Conservation (phyloP, 306 rosid species). For the Ormosia emarginata region DNA sequence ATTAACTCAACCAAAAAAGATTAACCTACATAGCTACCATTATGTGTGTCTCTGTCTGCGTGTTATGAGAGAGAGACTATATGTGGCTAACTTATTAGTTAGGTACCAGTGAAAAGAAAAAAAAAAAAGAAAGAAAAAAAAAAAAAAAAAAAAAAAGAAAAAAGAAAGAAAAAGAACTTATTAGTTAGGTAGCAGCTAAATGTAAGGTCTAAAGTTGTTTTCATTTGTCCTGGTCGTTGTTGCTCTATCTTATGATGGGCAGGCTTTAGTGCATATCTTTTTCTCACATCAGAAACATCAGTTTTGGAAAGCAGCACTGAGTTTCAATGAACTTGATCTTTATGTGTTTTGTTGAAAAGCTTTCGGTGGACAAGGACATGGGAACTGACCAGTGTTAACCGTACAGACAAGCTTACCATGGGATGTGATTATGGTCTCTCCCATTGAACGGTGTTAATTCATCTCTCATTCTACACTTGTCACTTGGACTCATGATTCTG, state of each 20-base stretch:
- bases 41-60: background rate
- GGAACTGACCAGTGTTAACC: background rate
- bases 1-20: background rate
- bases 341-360: background rate
- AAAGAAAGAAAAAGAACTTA: too few species aligned
- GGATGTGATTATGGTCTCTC: constrained; percentile 5
- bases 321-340: constrained; percentile 11
- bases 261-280: background rate
- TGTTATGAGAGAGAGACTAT: background rate
- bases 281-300: background rate
- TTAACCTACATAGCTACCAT: background rate
- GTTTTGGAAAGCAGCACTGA: constrained; percentile 4
- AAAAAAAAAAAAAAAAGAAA: too few species aligned
- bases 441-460: background rate
- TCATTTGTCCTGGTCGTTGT: background rate
- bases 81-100: background rate
- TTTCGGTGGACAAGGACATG: constrained; percentile 44
- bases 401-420: constrained; percentile 15
- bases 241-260: background rate
- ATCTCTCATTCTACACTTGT: background rate
- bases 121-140: too few species aligned
- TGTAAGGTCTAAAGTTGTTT: background rate
- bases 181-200: background rate
- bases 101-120: background rate
- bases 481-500: too few species aligned